These are phyloP conservation scores for Platismatia glauca DNA, from an alignment of 495 filamentous ascomycete genomes.

Conservation along the genomic window DNA sequence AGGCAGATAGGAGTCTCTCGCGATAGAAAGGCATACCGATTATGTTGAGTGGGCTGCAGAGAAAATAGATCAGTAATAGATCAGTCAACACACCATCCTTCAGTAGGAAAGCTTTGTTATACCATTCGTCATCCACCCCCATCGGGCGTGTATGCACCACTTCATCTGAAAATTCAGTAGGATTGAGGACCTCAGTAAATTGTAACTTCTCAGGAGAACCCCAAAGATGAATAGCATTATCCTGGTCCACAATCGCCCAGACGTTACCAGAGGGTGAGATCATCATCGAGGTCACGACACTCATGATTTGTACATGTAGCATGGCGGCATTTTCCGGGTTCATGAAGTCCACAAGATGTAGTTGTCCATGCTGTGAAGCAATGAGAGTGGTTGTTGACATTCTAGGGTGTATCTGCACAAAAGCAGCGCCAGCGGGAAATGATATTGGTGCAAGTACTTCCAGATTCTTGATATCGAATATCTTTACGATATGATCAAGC, in stretches of 20 bases:
- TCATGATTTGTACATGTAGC: constrained; percentile 69
- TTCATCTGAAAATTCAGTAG: constrained; percentile 67
- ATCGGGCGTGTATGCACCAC: constrained; percentile 41
- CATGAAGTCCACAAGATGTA: constrained; percentile 91
- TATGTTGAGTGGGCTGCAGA: constrained; percentile 61
- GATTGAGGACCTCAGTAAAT: constrained; percentile 75
- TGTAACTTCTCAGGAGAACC: constrained; percentile 82
- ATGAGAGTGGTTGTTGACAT: constrained; percentile 90
- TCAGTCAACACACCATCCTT: constrained; percentile 13
- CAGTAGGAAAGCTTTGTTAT: constrained; percentile 26
- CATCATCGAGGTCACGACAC: constrained; percentile 66
- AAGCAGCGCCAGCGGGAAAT: constrained; percentile 84
- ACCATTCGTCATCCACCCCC: constrained; percentile 64
- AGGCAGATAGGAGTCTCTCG: constrained; percentile 76
- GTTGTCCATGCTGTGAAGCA: constrained; percentile 77
- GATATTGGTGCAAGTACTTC: constrained; percentile 77
- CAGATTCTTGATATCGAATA: constrained; percentile 86
- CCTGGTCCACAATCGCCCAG: constrained; percentile 68
- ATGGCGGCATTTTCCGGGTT: constrained; percentile 84
- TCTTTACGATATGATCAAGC: constrained; percentile 83
- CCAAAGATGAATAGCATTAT: constrained; percentile 79
- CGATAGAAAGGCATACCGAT: constrained; percentile 92
- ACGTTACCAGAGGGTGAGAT: constrained; percentile 88
- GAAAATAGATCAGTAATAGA: constrained; percentile 3
- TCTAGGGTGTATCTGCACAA: constrained; percentile 89